Conservation (phyloP, 768 basidiomycete species). For the Calocybe gangraenosa region DNA sequence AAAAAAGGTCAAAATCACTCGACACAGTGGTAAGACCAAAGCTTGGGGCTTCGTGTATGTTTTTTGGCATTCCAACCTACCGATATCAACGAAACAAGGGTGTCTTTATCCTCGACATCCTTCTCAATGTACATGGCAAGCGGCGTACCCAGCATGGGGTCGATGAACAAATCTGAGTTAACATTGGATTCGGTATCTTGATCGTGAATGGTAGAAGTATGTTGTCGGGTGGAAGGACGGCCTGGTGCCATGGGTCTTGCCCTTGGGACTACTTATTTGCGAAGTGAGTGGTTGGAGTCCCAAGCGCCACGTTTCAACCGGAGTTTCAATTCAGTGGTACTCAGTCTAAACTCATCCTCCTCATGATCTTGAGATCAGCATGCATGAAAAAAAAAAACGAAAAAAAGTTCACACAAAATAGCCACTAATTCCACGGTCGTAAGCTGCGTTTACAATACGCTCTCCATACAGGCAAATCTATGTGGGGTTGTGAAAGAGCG, state of each 20-base stretch:
- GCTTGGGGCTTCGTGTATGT: too few relatives aligned
- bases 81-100: conserved; percentile 57
- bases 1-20: conserved; percentile 1
- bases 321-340: conserved; percentile 21
- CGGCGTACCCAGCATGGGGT: conserved; percentile 78
- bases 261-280: conserved; percentile 31
- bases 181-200: conserved; percentile 30
- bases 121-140: conserved; percentile 77
- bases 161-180: conserved; percentile 61
- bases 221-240: conserved; percentile 53
- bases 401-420: too few relatives aligned
- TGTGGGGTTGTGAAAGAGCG: too few relatives aligned
- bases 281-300: conserved; percentile 46
- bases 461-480: too few relatives aligned
- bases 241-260: conserved; percentile 82
- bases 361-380: too few relatives aligned
- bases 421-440: too few relatives aligned
- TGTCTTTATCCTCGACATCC: conserved; percentile 68
- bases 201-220: conserved; percentile 25
- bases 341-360: neutral
- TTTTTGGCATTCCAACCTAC: conserved; percentile 37
- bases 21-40: too few relatives aligned
- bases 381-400: too few relatives aligned
- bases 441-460: too few relatives aligned
- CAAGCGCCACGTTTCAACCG: conserved; percentile 19